A percentile compares a stretch with the other conserved stretches of the same genome.
phyloP scores from a whole-genome alignment of 352 stramenopile species.

The Globisporangium rhizosaccharum region DNA sequence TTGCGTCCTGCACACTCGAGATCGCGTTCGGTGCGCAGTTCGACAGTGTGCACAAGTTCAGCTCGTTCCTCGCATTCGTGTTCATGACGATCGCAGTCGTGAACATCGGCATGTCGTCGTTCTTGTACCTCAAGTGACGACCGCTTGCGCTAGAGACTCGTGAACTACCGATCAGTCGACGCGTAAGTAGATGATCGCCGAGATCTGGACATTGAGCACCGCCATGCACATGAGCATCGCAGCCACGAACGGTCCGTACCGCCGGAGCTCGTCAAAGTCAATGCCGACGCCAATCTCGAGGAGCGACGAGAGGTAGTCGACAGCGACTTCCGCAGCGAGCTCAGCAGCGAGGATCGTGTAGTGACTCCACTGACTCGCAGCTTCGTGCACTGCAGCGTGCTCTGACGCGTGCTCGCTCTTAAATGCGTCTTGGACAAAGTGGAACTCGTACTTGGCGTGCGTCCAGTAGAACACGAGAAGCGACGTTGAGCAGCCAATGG shows the following conservation, averaged over 20 bases:
- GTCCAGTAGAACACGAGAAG: constrained; percentile 8
- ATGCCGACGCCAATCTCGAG: constrained; percentile 26
- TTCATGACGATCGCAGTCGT: constrained; percentile 25
- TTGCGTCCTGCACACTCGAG: constrained; percentile 4
- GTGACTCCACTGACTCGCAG: not conserved
- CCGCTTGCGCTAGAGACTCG: too few species aligned
- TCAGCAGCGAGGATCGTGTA: constrained; percentile 15
- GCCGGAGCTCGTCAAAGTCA: constrained; percentile 19
- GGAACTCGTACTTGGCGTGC: constrained; percentile 8
- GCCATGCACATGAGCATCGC: constrained; percentile 23
- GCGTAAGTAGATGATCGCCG: constrained; percentile 10
- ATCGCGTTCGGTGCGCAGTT: constrained; percentile 7
- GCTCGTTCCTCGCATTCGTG: constrained; percentile 23
- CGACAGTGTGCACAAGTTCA: constrained; percentile 14
- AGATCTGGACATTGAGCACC: constrained; percentile 29
- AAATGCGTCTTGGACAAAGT: not conserved
- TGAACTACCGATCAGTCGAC: too few species aligned
- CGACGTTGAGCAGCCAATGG: constrained; percentile 5
- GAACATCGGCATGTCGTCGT: constrained; percentile 29
- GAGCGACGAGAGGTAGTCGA: constrained; percentile 24
- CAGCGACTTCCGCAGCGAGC: constrained; percentile 18
- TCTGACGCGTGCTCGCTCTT: not conserved
- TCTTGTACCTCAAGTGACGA: constrained; percentile 23
- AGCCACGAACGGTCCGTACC: constrained; percentile 20
- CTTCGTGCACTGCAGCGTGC: not conserved